Base-by-base conservation (phyloP, 1,284 basidiomycete species). In the Boletus sp. region DNA sequence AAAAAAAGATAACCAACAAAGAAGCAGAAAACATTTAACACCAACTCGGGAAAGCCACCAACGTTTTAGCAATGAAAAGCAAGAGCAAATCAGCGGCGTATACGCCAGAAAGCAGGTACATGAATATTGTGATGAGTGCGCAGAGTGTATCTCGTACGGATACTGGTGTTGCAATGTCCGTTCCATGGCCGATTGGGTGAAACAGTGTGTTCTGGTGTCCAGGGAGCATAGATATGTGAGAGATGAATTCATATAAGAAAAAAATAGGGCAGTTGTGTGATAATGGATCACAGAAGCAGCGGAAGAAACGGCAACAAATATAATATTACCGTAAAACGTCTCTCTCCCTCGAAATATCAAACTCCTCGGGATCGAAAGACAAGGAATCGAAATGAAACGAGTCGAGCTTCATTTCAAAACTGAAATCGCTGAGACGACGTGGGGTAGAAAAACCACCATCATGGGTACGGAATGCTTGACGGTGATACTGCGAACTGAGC, bases 321-420 rank as follows among this genome's bases (percentile, higher is more conserved):
- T 5, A 27, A 55, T 55, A 51, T 74, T 54, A 74, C 58, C 61
- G 58, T 10, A 51, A 27, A 23, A 52, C 8, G 49, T 56, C 55
- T 7, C 55, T 59, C 44, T 62, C 67, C 68, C 64, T 71, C 44
- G 61, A 51, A 40, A 76, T 52, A 65, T 74, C 67, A 62, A 85
- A 87, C 50, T 78, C 79, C 61, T 86, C 81, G 25, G 80, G 79
- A 68, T 90, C 85, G 60, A 90, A 87, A 56, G 85, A 86, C 48
- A 90, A 65, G 1, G 81, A 78, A 63, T 89, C 88, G 67, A 89
- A 90, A 67, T 88, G 86, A 56, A 90, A 75, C 28, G 88, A 88
- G 68, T 88, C 85, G 21, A 90, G 81, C 49, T 75, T 77, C 84
- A 88, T 84, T 75, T 90, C 86, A 56, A 85, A 74, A 61, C 80